These are phyloP conservation scores for Pilasporangium apinafurcum DNA, from an alignment of 352 stramenopile species.

Conservation along the genomic window DNA sequence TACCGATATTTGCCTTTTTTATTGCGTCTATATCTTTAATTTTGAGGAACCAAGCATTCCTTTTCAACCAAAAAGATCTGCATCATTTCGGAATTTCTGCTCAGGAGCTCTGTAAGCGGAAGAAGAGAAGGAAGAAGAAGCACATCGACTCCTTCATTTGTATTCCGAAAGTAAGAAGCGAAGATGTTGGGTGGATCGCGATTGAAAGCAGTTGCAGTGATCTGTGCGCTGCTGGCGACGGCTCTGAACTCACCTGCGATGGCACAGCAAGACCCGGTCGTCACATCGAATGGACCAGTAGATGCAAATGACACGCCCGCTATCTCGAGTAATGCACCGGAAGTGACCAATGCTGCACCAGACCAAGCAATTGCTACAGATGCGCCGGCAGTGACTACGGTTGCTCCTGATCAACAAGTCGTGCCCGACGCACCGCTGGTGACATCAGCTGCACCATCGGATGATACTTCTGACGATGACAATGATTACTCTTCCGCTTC, in stretches of 20 bases:
- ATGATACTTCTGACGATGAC: neutral
- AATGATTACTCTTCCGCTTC: too few relatives aligned
- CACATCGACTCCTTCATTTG: too few relatives aligned
- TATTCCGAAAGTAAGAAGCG: neutral
- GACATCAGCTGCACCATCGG: neutral
- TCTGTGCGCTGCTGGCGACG: constrained; percentile 4
- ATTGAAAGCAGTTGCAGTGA: constrained; percentile 3
- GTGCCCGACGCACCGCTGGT: neutral
- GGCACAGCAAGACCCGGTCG: neutral
- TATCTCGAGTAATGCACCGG: neutral
- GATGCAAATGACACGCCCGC: too few relatives aligned
- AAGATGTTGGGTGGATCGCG: constrained; percentile 5
- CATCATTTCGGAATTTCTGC: constrained; percentile 7
- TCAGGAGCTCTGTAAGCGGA: neutral
- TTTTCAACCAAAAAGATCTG: neutral
- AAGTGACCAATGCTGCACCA: neutral
- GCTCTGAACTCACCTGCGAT: constrained; percentile 1
- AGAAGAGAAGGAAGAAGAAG: constrained; percentile 3
- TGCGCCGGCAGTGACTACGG: neutral
- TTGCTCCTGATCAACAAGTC: neutral
- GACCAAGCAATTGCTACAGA: neutral
- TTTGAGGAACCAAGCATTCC: neutral
- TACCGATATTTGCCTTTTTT: too few relatives aligned
- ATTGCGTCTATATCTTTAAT: too few relatives aligned
- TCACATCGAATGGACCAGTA: too few relatives aligned